These are phyloP conservation scores for Sisymbrium irio DNA, from an alignment of 345 rosid species.

Conservation along the genomic window DNA sequence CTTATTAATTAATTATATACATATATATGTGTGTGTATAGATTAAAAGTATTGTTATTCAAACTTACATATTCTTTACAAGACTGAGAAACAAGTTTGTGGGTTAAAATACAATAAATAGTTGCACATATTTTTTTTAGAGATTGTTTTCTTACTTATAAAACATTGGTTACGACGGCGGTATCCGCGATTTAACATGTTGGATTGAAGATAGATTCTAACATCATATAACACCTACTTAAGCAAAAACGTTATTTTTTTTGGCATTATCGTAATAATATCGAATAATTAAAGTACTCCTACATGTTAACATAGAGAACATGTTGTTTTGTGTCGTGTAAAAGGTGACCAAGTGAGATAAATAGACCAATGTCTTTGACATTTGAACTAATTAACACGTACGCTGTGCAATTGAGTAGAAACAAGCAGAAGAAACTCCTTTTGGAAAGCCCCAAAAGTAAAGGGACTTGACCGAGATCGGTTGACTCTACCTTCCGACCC, in stretches of 20 bases:
- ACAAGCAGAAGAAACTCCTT: neutral
- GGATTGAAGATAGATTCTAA: neutral
- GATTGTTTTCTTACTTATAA: neutral
- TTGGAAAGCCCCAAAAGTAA: slow-evolving; percentile 2
- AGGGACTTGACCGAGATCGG: slow-evolving; percentile 29
- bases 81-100: too few relatives aligned
- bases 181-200: neutral
- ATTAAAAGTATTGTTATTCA: neutral
- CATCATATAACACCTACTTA: neutral
- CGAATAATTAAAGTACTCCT: neutral
- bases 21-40: too few relatives aligned
- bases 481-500: slow-evolving; percentile 23
- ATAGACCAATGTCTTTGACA: slow-evolving; percentile 4
- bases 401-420: neutral
- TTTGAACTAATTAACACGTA: slow-evolving; percentile 1
- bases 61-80: neutral
- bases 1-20: too few relatives aligned
- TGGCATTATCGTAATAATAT: neutral
- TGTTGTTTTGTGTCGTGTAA: slow-evolving; percentile 5
- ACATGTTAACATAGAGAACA: neutral
- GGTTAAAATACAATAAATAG: neutral
- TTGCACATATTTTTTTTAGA: neutral
- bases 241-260: neutral
- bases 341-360: slow-evolving; percentile 17
- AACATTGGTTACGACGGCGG: neutral